A percentile compares a stretch with the other conserved stretches of the same genome.
Evolutionary conservation across 805 yeast species (phyloP).

Genomic region (Starmera quercuum): DNA sequence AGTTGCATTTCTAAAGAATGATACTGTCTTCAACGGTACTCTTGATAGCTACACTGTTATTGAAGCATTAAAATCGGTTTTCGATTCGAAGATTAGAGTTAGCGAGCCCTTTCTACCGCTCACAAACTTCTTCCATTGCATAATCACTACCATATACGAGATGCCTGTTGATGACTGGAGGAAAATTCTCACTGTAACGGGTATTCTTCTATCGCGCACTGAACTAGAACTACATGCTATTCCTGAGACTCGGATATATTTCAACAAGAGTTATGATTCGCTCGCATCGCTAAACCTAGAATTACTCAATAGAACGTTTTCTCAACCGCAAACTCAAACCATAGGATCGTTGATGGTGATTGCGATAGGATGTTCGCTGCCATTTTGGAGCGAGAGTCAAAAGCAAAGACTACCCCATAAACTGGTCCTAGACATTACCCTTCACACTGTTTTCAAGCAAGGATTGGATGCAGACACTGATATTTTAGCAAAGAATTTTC

Average conservation of each 20-base stretch:
- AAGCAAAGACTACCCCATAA: constrained; percentile 14
- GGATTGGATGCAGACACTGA: neutral
- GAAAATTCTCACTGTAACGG: constrained; percentile 35
- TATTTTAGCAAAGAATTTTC: neutral
- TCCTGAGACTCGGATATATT: constrained; percentile 25
- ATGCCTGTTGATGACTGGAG: constrained; percentile 33
- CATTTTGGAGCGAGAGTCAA: constrained; percentile 10
- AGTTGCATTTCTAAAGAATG: constrained; percentile 30
- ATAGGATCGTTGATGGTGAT: constrained; percentile 9
- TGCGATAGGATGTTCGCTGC: constrained; percentile 13
- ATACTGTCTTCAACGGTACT: constrained; percentile 5
- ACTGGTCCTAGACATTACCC: constrained; percentile 8
- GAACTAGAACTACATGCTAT: constrained; percentile 24
- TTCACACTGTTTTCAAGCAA: constrained; percentile 7
- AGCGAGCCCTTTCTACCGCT: constrained; percentile 37
- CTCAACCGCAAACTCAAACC: constrained; percentile 15
- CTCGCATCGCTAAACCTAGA: constrained; percentile 22
- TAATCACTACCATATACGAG: constrained; percentile 25
- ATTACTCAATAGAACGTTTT: constrained; percentile 10
- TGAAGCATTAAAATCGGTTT: constrained; percentile 38
- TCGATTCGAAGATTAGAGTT: constrained; percentile 34
- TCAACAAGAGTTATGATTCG: constrained; percentile 27
- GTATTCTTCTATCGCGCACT: constrained; percentile 28
- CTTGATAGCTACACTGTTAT: constrained; percentile 29
- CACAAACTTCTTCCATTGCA: constrained; percentile 28